Percentiles rank a stretch among this genome's conserved stretches.
Conservation (phyloP, 306 rosid genomes). For the Spatholobus suberectus region DNA sequence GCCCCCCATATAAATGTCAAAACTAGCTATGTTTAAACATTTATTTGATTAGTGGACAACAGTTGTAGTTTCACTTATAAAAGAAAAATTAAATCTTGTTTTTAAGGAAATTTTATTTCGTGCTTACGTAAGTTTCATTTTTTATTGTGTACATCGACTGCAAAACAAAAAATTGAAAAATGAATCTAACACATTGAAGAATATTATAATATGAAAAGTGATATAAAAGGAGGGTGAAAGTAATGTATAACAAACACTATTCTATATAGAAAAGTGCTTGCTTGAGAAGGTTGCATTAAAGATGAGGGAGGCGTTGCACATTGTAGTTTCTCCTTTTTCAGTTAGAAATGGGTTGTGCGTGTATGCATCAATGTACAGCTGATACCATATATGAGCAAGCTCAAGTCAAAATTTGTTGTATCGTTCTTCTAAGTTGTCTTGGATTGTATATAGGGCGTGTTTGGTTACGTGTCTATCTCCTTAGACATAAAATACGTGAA, state of each 20-base stretch:
- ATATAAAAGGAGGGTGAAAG: neutral
- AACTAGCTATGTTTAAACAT: neutral
- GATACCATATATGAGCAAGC: neutral
- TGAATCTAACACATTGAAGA: neutral
- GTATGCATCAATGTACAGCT: neutral
- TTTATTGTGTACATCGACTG: neutral
- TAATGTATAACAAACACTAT: neutral
- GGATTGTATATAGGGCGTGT: no score
- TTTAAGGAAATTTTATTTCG: neutral
- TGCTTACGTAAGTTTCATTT: neutral
- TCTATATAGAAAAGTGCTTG: neutral
- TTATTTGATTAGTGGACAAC: neutral
- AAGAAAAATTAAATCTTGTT: neutral
- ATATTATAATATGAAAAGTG: neutral
- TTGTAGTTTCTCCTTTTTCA: neutral
- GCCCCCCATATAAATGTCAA: neutral
- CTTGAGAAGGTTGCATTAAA: neutral
- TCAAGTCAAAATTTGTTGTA: constrained; percentile 23
- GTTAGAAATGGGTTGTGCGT: neutral
- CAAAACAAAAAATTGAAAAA: neutral
- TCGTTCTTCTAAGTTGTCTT: neutral
- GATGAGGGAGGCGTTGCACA: constrained; percentile 1
- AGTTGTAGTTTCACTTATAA: neutral
- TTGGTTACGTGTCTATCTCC: no score
- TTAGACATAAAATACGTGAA: no score